Evolutionary conservation across 257 asterid genomes (phyloP), one percentile per base, ranked within the genome.

Genomic region (Solanum verrucosum): DNA sequence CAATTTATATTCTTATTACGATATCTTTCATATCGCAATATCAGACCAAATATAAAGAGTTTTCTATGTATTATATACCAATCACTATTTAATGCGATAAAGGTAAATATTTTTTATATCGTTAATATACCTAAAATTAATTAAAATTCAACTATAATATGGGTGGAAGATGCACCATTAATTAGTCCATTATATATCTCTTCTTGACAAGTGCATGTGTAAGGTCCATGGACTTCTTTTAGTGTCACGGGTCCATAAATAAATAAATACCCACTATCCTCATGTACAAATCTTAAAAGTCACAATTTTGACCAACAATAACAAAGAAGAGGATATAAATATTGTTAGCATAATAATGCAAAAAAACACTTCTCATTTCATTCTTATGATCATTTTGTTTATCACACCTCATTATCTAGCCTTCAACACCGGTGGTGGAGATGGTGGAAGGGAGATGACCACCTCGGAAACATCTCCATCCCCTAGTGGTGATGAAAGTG

Each of bases 401-500:
- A 42, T 44, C 67, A 27, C 67, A 79, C 25, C 27, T 27, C 85
- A 79, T 27, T 25, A 18, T 79, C 60, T 79, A 9, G 35, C 25
- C 38, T 84, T 75, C 40, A 77, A 77, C n/a, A 7, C 65, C 7
- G 89, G 9, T 42, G 38, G 35, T 7, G 7, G 2, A 77, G 85
- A 86, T n/a, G 87, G 85, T 37, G 85, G 82, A 21, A 34, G 77
- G 42, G 78, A 86, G 59, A 63, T 33, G 40, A 78, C 25, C 34
- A 14, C 75, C 4, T 40, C 70, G 5, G 35, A 88, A 42, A 72
- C 65, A 81, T 60, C 86, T 6, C 33, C 88, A 13, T 3, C 73
- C 90, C 65, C 86, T 29, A 52, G 56, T 4, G 35, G 88, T 12
- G 49, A 89, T 14, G 89, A 72, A n/a, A 84, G 87, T 16, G 94